Percentiles rank a stretch among this genome's conserved stretches.
Conservation (phyloP, 2,329 filamentous ascomycete species). For the Periconia sp. region DNA sequence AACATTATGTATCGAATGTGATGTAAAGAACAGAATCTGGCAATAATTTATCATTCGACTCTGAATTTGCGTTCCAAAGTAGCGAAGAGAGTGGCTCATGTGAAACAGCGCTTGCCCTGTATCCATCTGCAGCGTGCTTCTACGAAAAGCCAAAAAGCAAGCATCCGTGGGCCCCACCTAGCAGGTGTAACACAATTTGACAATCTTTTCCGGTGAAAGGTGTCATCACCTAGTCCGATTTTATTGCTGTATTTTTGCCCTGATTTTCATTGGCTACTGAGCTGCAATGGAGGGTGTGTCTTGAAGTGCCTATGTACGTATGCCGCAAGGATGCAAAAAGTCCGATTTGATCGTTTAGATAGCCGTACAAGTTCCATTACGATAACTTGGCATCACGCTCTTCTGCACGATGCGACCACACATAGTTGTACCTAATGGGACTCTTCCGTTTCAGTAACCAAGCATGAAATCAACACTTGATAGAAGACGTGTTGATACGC, state of each 20-base stretch:
- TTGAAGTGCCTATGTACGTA: neutral
- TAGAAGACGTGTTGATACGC: too few relatives aligned
- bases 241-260: slow-evolving; percentile 2
- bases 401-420: too few relatives aligned
- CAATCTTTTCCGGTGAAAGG: slow-evolving; percentile 24
- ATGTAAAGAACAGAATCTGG: neutral
- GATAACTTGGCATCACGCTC: too few relatives aligned
- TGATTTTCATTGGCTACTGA: slow-evolving; percentile 14
- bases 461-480: too few relatives aligned
- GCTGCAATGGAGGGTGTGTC: neutral
- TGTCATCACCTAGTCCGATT: slow-evolving; percentile 13
- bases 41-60: too few relatives aligned
- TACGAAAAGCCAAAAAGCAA: neutral
- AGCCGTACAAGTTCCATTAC: too few relatives aligned
- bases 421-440: too few relatives aligned
- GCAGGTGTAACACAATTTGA: slow-evolving; percentile 24
- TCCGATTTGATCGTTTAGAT: neutral
- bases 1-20: neutral
- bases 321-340: neutral
- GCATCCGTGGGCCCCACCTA: neutral
- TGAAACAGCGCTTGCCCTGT: neutral
- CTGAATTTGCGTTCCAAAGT: too few relatives aligned
- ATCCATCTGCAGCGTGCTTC: neutral
- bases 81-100: neutral
- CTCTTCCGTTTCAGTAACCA: too few relatives aligned